phyloP scores from a whole-genome alignment of 2,329 filamentous ascomycete species.

The Xylariaceae sp. region DNA sequence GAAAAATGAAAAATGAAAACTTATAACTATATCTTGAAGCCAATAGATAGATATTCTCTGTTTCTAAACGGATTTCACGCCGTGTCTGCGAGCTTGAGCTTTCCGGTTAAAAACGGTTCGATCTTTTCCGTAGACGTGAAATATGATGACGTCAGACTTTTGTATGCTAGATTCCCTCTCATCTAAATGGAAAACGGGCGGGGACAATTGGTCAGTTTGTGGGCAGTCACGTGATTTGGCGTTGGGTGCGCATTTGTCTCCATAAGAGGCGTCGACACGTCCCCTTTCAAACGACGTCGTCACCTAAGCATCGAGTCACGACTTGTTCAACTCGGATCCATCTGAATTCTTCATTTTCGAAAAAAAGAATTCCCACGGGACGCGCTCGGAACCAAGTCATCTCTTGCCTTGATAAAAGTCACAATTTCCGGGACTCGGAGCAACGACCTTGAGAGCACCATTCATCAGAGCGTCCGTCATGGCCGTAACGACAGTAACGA shows the following conservation, averaged over 20 bases:
- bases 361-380: background rate
- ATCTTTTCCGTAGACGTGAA: too few relatives aligned
- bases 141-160: too few relatives aligned
- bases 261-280: slow-evolving; percentile 7
- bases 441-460: background rate
- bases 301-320: slow-evolving; percentile 4
- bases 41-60: too few relatives aligned
- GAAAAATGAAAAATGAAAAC: too few relatives aligned
- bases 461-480: slow-evolving; percentile 14
- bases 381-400: background rate
- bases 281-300: slow-evolving; percentile 10
- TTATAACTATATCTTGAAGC: too few relatives aligned
- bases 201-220: slow-evolving; percentile 15
- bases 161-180: too few relatives aligned
- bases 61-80: too few relatives aligned
- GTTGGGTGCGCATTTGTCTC: slow-evolving; percentile 16
- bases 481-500: slow-evolving; percentile 18
- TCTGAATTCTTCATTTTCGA: background rate
- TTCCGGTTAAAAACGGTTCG: too few relatives aligned
- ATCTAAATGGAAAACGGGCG: too few relatives aligned
- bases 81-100: too few relatives aligned
- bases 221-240: slow-evolving; percentile 22
- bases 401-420: background rate
- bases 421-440: background rate
- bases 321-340: background rate